Conservation (phyloP, 768 basidiomycete genomes). For the Podaxis sp. region DNA sequence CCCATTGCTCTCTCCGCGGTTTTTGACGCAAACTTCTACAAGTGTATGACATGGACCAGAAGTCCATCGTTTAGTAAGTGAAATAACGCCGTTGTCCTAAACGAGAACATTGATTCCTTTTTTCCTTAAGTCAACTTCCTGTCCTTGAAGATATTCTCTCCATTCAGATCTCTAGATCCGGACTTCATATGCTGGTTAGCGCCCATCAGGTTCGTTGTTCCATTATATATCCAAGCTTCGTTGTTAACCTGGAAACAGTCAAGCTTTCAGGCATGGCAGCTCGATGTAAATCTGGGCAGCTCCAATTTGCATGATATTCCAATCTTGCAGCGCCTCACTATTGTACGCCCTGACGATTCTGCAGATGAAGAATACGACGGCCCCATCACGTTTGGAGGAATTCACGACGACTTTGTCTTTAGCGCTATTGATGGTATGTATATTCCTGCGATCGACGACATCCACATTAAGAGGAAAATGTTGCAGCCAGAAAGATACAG, state of each 20-base stretch:
- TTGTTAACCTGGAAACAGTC: background rate
- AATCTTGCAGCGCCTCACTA: background rate
- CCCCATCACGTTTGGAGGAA: constrained; percentile 1
- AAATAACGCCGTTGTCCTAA: background rate
- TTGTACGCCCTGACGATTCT: background rate
- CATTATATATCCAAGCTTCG: too few relatives aligned
- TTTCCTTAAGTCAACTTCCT: background rate
- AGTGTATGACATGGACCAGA: constrained; percentile 13
- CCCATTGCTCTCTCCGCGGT: background rate
- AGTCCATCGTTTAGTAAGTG: constrained; percentile 5
- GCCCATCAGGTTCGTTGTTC: background rate
- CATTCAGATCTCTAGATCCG: constrained; percentile 5
- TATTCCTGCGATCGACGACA: background rate
- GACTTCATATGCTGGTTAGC: constrained; percentile 4
- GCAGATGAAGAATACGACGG: background rate
- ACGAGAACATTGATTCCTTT: background rate
- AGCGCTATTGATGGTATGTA: background rate
- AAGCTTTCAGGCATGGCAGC: constrained; percentile 3
- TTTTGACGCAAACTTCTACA: background rate
- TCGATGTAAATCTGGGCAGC: constrained; percentile 4
- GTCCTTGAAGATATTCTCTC: constrained; percentile 6
- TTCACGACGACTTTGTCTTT: background rate
- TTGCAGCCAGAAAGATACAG: background rate
- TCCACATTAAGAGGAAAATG: background rate
- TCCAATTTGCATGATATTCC: constrained; percentile 3